Conservation (phyloP, 2,329 filamentous ascomycete species). For the Botrytis hyacinthi region DNA sequence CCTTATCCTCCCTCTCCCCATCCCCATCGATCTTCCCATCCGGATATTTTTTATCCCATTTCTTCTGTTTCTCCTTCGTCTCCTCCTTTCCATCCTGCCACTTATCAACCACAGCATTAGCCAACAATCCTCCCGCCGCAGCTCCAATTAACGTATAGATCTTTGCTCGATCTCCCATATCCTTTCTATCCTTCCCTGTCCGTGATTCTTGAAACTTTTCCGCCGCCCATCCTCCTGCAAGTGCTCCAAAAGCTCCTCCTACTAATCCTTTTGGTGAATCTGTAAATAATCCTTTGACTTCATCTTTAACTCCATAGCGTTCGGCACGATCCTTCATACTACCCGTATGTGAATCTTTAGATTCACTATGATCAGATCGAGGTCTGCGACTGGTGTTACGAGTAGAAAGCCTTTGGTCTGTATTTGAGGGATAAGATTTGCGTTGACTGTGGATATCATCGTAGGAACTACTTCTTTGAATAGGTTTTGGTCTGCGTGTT, state of each 20-base stretch:
- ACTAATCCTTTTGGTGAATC: slow-evolving; percentile 26
- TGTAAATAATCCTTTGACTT: slow-evolving; percentile 29
- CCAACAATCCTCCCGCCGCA: slow-evolving; percentile 32
- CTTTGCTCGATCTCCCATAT: slow-evolving; percentile 21
- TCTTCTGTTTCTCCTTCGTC: slow-evolving; percentile 20
- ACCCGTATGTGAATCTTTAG: not conserved
- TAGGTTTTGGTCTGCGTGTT: not conserved
- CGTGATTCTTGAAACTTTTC: slow-evolving; percentile 28
- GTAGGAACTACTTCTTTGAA: slow-evolving; percentile 6
- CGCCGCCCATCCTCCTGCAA: slow-evolving; percentile 34
- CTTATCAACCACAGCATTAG: slow-evolving; percentile 32
- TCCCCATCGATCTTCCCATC: slow-evolving; percentile 11
- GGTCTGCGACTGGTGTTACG: not conserved
- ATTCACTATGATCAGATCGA: not conserved
- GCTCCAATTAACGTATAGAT: slow-evolving; percentile 33
- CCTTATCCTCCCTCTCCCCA: not conserved
- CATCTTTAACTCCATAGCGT: slow-evolving; percentile 26
- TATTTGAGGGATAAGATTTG: not conserved
- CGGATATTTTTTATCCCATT: slow-evolving; percentile 19
- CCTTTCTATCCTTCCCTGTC: slow-evolving; percentile 23
- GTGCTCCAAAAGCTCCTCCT: slow-evolving; percentile 30
- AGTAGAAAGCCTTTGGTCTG: not conserved
- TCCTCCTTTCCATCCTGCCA: slow-evolving; percentile 29
- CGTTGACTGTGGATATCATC: slow-evolving; percentile 8
- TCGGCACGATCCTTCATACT: slow-evolving; percentile 7